phyloP scores from a whole-genome alignment of 805 yeast genomes.

The Vanderwaltozyma verrucispora region DNA sequence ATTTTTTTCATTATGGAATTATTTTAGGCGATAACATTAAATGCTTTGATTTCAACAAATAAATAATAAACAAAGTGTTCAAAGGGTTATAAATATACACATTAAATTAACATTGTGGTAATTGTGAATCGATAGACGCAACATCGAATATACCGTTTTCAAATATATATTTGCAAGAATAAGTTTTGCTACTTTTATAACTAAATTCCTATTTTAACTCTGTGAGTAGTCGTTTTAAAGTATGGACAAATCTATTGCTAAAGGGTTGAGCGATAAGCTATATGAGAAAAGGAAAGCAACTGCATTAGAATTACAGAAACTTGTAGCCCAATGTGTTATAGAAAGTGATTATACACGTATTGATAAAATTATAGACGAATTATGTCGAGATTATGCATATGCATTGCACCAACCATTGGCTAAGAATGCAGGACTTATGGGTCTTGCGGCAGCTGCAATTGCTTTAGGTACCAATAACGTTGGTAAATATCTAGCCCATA shows the following conservation, averaged over 20 bases:
- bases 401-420: conserved; percentile 80
- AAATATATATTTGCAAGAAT: too few relatives aligned
- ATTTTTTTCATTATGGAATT: too few relatives aligned
- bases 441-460: conserved; percentile 90
- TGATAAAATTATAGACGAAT: conserved; percentile 51
- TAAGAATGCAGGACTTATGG: conserved; percentile 91
- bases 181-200: too few relatives aligned
- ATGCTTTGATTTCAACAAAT: too few relatives aligned
- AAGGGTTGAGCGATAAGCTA: conserved; percentile 61
- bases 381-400: conserved; percentile 68
- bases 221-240: too few relatives aligned
- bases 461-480: conserved; percentile 82
- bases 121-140: too few relatives aligned
- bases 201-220: too few relatives aligned
- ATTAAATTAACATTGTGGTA: too few relatives aligned
- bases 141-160: too few relatives aligned
- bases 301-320: conserved; percentile 67
- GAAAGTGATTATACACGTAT: conserved; percentile 30
- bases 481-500: conserved; percentile 70
- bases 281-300: conserved; percentile 73
- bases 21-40: too few relatives aligned
- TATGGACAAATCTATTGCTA: conserved; percentile 50
- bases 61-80: too few relatives aligned
- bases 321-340: conserved; percentile 50
- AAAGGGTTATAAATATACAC: too few relatives aligned